Evolutionary conservation across 805 yeast genomes (phyloP).

Genomic region (Saturnispora mendoncae): DNA sequence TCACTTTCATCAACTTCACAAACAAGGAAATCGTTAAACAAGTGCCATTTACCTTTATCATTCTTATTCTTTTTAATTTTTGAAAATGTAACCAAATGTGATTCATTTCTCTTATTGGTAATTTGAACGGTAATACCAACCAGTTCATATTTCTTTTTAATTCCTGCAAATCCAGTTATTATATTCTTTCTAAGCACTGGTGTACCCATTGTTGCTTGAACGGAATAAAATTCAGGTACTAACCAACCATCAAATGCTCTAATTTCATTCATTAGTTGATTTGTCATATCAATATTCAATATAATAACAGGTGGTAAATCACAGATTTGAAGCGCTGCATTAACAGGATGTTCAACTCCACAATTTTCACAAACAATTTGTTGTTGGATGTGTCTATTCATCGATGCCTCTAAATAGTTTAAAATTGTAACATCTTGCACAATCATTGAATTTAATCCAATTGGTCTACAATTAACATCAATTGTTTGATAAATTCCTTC

Average conservation of each 20-base stretch:
- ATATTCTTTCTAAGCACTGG: slow-evolving; percentile 21
- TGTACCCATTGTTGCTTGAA: slow-evolving; percentile 22
- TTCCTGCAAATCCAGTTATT: slow-evolving; percentile 18
- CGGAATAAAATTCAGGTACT: slow-evolving; percentile 45
- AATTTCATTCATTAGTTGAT: slow-evolving; percentile 46
- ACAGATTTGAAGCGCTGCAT: slow-evolving; percentile 42
- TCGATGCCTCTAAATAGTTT: slow-evolving; percentile 52
- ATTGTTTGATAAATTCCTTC: slow-evolving; percentile 32
- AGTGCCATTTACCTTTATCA: slow-evolving; percentile 45
- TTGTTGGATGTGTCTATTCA: slow-evolving; percentile 42
- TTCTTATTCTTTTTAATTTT: slow-evolving; percentile 14
- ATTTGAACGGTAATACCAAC: slow-evolving; percentile 66
- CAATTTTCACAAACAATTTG: slow-evolving; percentile 48
- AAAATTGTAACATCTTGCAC: slow-evolving; percentile 34
- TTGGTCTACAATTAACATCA: slow-evolving; percentile 32
- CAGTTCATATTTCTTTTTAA: slow-evolving; percentile 43
- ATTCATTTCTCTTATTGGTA: slow-evolving; percentile 42
- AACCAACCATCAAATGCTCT: slow-evolving; percentile 49
- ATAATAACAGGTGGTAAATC: slow-evolving; percentile 57
- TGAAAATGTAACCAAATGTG: slow-evolving; percentile 46
- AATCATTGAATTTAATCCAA: slow-evolving; percentile 25
- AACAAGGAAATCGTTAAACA: slow-evolving; percentile 89
- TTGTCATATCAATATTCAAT: slow-evolving; percentile 47
- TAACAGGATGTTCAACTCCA: slow-evolving; percentile 42
- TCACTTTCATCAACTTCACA: slow-evolving; percentile 65